Percentiles rank a stretch among this genome's conserved stretches.
phyloP scores from a whole-genome alignment of 73 alveolate genomes.

The Tetrahymena borealis region DNA sequence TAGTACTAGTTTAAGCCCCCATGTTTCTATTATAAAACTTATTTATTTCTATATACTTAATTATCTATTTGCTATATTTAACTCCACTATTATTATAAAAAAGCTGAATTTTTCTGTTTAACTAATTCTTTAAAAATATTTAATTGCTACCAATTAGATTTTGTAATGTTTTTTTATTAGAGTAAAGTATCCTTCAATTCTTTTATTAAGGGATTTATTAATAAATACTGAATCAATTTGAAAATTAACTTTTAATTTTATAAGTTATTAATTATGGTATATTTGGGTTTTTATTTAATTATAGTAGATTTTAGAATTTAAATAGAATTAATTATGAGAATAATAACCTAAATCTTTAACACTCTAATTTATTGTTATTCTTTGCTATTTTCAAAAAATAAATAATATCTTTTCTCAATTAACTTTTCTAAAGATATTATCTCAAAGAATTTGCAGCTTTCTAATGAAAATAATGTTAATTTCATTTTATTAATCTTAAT shows the following conservation, averaged over 20 bases:
- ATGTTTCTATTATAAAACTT: not conserved
- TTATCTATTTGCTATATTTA: not conserved
- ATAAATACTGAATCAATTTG: not conserved
- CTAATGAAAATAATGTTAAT: no score
- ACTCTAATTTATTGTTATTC: no score
- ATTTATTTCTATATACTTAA: not conserved
- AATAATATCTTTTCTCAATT: no score
- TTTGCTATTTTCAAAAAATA: no score
- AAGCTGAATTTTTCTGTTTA: not conserved
- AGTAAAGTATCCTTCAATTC: constrained; percentile 2
- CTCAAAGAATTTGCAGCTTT: no score
- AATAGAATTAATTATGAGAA: no score
- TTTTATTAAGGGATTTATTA: not conserved
- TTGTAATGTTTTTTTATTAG: not conserved
- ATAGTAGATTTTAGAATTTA: no score
- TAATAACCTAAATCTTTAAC: no score
- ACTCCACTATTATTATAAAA: not conserved
- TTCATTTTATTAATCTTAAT: no score
- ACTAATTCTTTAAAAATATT: not conserved
- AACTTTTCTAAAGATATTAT: no score
- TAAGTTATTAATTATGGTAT: no score
- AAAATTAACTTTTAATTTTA: not conserved
- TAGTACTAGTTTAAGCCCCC: not conserved
- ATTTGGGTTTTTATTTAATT: no score
- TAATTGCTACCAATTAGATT: not conserved